Base-by-base conservation (phyloP, 495 filamentous ascomycete species). In the Talaromyces ruber region DNA sequence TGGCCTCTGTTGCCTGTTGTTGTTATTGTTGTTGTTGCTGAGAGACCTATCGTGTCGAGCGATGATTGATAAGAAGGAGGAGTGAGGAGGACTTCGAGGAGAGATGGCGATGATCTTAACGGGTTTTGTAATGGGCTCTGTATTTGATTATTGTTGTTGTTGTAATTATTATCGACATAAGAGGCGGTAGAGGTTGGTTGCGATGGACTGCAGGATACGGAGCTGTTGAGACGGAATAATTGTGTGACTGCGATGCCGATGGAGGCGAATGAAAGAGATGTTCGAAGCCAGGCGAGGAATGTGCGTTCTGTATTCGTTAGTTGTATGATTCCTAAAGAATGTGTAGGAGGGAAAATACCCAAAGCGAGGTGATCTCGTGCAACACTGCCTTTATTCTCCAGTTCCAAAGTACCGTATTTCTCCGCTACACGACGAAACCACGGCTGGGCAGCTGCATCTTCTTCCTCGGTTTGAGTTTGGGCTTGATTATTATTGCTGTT, bases 161-260 rank as follows among this genome's bases (percentile, higher is more conserved):
- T 16, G 55, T n/a, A n/a, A n/a, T n/a, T n/a, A n/a, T 58, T n/a
- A 22, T 25, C 7, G 12, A 32, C 7, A 32, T 59, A 6, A n/a
- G 5, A 18, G 54, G 26, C 14, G 54, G 21, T n/a, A 32, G 55
- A 34, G 9, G 55, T 21, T 58, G 34, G 34, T 4, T 50, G 64
- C 34, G 26, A 52, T 52, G 18, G 39, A 28, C 9, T 1, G 21
- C 39, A 47, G 18, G 75, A 67, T 62, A 88, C 74, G 32, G 86
- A 79, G 25, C 83, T 89, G 79, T 96, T 97, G 53, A 98, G 86
- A 26, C 94, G 88, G 76, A 98, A 98, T 56, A 98, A 84, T 73
- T 98, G 94, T 1, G 95, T 97, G 56, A 98, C 85, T 58, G 93
- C 94, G 63, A 98, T 93, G 61, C 94, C 94, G 67, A 98, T 98